Base-by-base conservation (phyloP, 139 green algal species). In the Coccomyxa sp. region DNA sequence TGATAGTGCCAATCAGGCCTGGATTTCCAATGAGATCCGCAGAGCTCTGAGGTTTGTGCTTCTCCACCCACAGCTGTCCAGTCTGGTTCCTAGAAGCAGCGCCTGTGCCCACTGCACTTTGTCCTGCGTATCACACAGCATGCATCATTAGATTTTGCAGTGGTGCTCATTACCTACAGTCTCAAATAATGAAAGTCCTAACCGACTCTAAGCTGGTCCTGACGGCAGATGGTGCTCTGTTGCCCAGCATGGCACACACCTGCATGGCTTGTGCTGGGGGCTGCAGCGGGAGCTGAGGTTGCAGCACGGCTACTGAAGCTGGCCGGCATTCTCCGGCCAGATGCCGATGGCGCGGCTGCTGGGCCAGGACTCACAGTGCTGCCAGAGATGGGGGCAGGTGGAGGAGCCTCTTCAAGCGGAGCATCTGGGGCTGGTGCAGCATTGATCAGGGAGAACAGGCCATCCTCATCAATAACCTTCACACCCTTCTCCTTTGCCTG, bases 11-110 rank as follows among this genome's bases (percentile, higher is more conserved):
- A 13, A 96, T 83, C n/a, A 92, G 38, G 21, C 38, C 86, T n/a
- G 80, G 51, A 85, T 99, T 99, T 66, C 95, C 97, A 18, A 98
- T 92, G 18, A 99, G 90, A 81, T 99, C 95, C 1, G n/a, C 32
- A 0, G 86, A 87, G 25, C 66, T 87, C 32, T 87, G 84, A 7
- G 96, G 97, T 86, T 94, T 94, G 90, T 95, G 96, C 88, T 98
- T 98, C 86, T 97, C 93, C 31, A 97, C 94, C 96, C 96, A 99
- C 81, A 99, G 90, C 85, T 94, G 82, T 45, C 80, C 82, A 58
- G 38, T 51, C 38, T 51, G 38, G 38, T 51, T 32, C 11, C 59
- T 17, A 27, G 51, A 17, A 14, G 67, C 45, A n/a, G 38, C 38
- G 7, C 38, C 38, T 51, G 38, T 7, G 38, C 38, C 38, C 38